Base-by-base conservation (phyloP, 2,329 filamentous ascomycete genomes). In the Dendryphion nanum region DNA sequence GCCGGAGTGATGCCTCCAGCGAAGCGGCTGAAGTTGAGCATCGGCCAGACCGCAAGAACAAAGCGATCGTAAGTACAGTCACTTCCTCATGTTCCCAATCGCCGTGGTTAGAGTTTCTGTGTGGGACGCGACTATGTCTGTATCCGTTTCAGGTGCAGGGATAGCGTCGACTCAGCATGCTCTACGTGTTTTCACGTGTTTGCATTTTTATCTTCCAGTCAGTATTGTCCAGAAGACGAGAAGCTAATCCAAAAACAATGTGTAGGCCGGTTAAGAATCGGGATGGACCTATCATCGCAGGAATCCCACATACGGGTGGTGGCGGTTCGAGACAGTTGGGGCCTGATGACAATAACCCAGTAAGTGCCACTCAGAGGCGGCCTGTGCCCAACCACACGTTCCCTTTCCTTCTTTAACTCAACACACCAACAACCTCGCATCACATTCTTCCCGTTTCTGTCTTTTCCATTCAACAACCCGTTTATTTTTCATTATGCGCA, bases 251-350 rank as follows among this genome's bases (percentile, higher is more conserved):
- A 51, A 34, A 37, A 56, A 49, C 37, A 48, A 58, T 53, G 48
- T 42, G 46, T 61, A 90, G 86, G 50, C 86, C 86, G 30, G 76
- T 84, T 65, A 90, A 90, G 72, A 88, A 85, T 70, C 85, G 83
- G 65, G 75, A 76, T 44, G 79, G 81, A 51, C 79, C 80, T 48
- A 78, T 81, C 51, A 78, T 81, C 51, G 83, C 82, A 61, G 85
- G 84, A 55, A 75, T 86, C 60, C 78, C 83, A 51, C 61, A 58
- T 36, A 58, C 45, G 38, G 55, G 58, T 42, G 76, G 76, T 70
- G 81, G 80, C 64, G 82, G 83, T 66, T 75, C 79, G 51, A 78
- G 74, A 64, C 79, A 82, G 50, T 69, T 77, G 55, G 73, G 75
- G 59, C 79, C 66, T 63, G 80, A 81, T 64, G 72, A 72, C 69